These are phyloP conservation scores for Pichia kudriavzevii DNA, from an alignment of 1,139 yeast species.

Conservation along the genomic window DNA sequence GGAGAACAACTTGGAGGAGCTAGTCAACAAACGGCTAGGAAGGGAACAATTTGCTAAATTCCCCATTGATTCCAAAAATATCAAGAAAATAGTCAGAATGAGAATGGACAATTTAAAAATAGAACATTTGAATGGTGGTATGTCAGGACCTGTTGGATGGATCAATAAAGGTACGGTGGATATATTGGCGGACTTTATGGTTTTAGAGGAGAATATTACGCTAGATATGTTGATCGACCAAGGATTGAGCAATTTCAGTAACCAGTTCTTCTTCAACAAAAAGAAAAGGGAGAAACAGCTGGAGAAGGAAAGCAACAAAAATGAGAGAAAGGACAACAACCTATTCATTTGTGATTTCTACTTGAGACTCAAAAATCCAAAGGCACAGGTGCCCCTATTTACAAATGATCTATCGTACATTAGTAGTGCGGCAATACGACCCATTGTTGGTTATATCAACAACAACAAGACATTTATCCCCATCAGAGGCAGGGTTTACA, in stretches of 20 bases:
- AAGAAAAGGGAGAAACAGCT: conserved; percentile 25
- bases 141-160: conserved; percentile 97
- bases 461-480: conserved; percentile 86
- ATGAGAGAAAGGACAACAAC: conserved; percentile 21
- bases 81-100: conserved; percentile 67
- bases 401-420: conserved; percentile 78
- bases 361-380: conserved; percentile 70
- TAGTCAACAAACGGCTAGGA: conserved; percentile 18
- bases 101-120: conserved; percentile 79
- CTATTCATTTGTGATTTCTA: conserved; percentile 68
- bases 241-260: conserved; percentile 10
- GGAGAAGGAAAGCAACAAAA: conserved; percentile 13
- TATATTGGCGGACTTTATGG: conserved; percentile 82
- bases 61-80: conserved; percentile 26
- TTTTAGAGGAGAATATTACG: conserved; percentile 51
- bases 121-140: conserved; percentile 84
- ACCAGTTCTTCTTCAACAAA: conserved; percentile 9
- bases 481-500: conserved; percentile 75
- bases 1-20: conserved; percentile 21
- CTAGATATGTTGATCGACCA: conserved; percentile 9
- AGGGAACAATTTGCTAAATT: conserved; percentile 14
- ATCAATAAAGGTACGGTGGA: conserved; percentile 86
- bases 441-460: conserved; percentile 92
- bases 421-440: conserved; percentile 85
- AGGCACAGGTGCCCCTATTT: conserved; percentile 83